Conservation (phyloP, 768 basidiomycete genomes). For the Chiua virens region DNA sequence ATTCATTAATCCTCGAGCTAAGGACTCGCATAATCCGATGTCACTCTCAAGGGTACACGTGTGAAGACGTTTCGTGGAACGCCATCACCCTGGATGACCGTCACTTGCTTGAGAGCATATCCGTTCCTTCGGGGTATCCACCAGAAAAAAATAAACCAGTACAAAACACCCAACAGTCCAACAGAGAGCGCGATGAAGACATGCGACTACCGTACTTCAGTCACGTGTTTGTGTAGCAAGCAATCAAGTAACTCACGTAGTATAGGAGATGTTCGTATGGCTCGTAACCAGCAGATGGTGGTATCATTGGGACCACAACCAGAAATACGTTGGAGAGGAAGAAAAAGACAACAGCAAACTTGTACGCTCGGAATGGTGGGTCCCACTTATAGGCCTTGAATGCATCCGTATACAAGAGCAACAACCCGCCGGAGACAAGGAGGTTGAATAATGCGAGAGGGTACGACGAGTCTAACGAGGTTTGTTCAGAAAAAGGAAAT, state of each 20-base stretch:
- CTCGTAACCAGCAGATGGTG: constrained; percentile 50
- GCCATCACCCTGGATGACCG: constrained; percentile 55
- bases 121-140: constrained; percentile 50
- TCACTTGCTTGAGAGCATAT: constrained; percentile 50
- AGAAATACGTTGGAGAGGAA: constrained; percentile 67
- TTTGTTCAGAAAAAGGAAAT: background rate
- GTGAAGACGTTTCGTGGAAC: constrained; percentile 54
- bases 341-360: constrained; percentile 49
- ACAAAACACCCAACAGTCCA: constrained; percentile 48
- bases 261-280: constrained; percentile 65
- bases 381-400: constrained; percentile 52
- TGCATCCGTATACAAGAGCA: constrained; percentile 54
- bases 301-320: constrained; percentile 59
- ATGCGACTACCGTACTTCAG: constrained; percentile 42
- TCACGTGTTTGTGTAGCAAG: background rate
- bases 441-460: constrained; percentile 58
- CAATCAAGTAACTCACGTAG: constrained; percentile 47
- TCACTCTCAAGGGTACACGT: constrained; percentile 30
- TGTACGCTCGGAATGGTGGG: constrained; percentile 64
- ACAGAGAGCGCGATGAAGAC: constrained; percentile 46
- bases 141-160: constrained; percentile 56
- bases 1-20: too few relatives aligned
- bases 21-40: background rate
- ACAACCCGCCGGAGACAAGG: constrained; percentile 57
- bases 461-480: constrained; percentile 52